Evolutionary conservation across 202 grass and related monocot genomes (phyloP).

Genomic region (Schoenoplectus tabernaemontani): DNA sequence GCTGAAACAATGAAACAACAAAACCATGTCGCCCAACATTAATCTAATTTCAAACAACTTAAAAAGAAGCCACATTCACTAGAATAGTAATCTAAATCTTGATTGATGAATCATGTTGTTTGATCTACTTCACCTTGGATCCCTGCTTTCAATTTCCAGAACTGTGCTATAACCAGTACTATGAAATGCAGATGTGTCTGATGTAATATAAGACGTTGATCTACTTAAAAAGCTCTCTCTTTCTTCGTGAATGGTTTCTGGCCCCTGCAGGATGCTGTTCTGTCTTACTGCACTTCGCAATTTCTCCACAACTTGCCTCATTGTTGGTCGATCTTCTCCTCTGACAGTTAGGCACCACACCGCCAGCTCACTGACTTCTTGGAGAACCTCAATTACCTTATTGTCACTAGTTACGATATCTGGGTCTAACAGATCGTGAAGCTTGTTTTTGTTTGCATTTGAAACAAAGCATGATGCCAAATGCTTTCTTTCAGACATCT

Average conservation of each 20-base stretch:
- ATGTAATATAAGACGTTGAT: not conserved
- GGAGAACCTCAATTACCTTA: slow-evolving; percentile 12
- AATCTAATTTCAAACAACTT: too few relatives aligned
- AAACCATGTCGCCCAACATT: too few relatives aligned
- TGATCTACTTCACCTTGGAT: not conserved
- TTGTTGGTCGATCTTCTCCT: slow-evolving; percentile 39
- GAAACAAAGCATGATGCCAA: slow-evolving; percentile 24
- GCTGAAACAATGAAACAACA: too few relatives aligned
- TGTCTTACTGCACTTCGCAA: slow-evolving; percentile 14
- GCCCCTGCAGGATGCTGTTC: not conserved
- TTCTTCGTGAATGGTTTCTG: not conserved
- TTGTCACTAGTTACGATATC: slow-evolving; percentile 22
- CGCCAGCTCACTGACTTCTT: slow-evolving; percentile 19
- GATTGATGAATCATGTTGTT: too few relatives aligned
- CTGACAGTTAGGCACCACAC: slow-evolving; percentile 21
- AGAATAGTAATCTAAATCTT: too few relatives aligned
- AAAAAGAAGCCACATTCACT: too few relatives aligned
- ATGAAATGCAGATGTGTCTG: not conserved
- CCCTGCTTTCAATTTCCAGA: not conserved
- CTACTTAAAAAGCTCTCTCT: not conserved
- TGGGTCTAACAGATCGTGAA: slow-evolving; percentile 7
- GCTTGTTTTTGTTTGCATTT: slow-evolving; percentile 16
- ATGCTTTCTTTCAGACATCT: not conserved
- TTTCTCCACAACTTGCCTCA: slow-evolving; percentile 39
- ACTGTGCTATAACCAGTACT: not conserved